Percentiles rank a stretch among this genome's conserved stretches.
Conservation (phyloP, 2,329 filamentous ascomycete species). For the Microsporum audouinii region DNA sequence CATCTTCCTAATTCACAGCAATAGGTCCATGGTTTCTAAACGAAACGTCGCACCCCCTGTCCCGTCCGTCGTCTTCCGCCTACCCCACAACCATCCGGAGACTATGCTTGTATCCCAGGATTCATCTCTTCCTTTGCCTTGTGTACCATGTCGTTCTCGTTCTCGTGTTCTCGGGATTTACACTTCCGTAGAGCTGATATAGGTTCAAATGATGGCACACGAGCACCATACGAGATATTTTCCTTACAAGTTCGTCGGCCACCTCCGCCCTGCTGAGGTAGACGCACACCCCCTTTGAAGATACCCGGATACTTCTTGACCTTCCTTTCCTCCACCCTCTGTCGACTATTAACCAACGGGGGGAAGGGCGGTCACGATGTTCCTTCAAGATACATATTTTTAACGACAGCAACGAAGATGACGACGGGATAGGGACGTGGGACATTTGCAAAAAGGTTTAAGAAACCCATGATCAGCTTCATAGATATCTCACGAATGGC, state of each 20-base stretch:
- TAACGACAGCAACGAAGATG: not conserved
- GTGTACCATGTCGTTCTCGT: not conserved
- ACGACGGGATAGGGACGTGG: not conserved
- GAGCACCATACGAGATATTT: not conserved
- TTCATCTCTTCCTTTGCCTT: not conserved
- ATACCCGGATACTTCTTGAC: not conserved
- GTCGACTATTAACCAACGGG: not conserved
- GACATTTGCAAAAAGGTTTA: not conserved
- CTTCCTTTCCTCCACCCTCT: not conserved
- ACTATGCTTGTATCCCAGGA: not conserved
- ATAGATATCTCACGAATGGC: not conserved
- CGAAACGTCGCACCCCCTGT: constrained; percentile 29
- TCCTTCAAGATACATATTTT: not conserved
- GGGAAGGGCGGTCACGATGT: not conserved
- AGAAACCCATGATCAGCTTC: not conserved
- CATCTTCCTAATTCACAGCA: not conserved
- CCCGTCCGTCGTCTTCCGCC: constrained; percentile 32
- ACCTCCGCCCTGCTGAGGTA: not conserved
- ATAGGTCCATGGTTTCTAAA: constrained; percentile 44
- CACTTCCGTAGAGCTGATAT: not conserved
- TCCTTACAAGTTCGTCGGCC: not conserved
- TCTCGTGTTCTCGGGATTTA: not conserved
- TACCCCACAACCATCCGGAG: not conserved
- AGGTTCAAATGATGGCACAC: not conserved
- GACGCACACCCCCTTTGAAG: not conserved